Evolutionary conservation across 192 early-diverging fungal species (phyloP).

Genomic region (Gamsiella multidivaricata): DNA sequence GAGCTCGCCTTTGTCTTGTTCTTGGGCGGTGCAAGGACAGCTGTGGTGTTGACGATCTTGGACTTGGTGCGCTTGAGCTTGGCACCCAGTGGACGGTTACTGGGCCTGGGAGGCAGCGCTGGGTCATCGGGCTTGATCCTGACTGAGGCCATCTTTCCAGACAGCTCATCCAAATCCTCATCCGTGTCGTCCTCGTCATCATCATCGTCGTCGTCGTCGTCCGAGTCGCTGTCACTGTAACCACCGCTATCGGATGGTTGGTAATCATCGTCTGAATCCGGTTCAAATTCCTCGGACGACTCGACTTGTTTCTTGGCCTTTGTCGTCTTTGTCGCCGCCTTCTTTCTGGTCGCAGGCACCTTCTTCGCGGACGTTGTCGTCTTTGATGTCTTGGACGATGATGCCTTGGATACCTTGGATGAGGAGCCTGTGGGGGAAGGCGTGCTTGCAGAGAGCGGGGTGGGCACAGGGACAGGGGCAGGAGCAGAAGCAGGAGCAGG

Average conservation of each 20-base stretch:
- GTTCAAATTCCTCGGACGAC: slow-evolving; percentile 42
- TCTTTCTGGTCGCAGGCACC: slow-evolving; percentile 5
- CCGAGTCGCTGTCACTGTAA: neutral
- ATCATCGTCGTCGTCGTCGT: slow-evolving; percentile 1
- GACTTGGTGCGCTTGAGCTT: slow-evolving; percentile 21
- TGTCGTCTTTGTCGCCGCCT: slow-evolving; percentile 12
- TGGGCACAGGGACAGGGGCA: slow-evolving; percentile 6
- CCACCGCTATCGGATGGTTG: slow-evolving; percentile 15
- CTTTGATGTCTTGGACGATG: slow-evolving; percentile 8
- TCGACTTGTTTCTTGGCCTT: slow-evolving; percentile 9
- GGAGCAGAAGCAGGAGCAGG: neutral
- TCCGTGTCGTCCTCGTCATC: slow-evolving; percentile 14
- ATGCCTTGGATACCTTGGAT: slow-evolving; percentile 2
- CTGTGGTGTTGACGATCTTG: slow-evolving; percentile 23
- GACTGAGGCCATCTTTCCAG: slow-evolving; percentile 36
- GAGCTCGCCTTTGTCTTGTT: slow-evolving; percentile 30
- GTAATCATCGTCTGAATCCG: slow-evolving; percentile 20
- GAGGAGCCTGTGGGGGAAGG: neutral
- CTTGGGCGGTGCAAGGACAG: slow-evolving; percentile 38
- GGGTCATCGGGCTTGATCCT: slow-evolving; percentile 42
- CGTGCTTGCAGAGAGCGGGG: neutral
- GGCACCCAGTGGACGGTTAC: neutral
- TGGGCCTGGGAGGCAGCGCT: slow-evolving; percentile 16
- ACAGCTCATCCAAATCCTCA: slow-evolving; percentile 25
- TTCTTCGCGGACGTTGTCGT: slow-evolving; percentile 8